These are phyloP conservation scores for Corrigiola litoralis DNA, from an alignment of 179 eudicot genomes.

Conservation along the genomic window DNA sequence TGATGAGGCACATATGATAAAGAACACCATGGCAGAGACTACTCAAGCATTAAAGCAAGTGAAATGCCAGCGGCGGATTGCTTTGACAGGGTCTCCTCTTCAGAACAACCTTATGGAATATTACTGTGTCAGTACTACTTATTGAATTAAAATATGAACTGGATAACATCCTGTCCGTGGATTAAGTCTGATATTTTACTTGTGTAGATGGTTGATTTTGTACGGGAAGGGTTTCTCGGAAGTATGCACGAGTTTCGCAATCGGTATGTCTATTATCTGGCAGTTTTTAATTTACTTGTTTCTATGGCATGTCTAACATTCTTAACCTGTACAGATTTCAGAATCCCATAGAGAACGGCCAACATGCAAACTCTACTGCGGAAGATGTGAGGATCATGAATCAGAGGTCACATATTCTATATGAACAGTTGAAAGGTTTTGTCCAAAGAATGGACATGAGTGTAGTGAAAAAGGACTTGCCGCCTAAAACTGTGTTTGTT, in stretches of 20 bases:
- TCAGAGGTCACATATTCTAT: slow-evolving; percentile 91
- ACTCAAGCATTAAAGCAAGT: slow-evolving; percentile 95
- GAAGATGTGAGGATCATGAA: slow-evolving; percentile 96
- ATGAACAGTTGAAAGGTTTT: slow-evolving; percentile 93
- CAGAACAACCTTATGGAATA: slow-evolving; percentile 99
- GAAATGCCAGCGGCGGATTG: slow-evolving; percentile 93
- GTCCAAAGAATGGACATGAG: slow-evolving; percentile 99
- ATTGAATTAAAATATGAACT: not conserved
- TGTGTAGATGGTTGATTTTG: slow-evolving; percentile 98
- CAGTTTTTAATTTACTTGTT: not conserved
- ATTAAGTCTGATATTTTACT: slow-evolving; percentile 1
- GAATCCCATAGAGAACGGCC: slow-evolving; percentile 97
- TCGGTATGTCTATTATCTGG: slow-evolving; percentile 50
- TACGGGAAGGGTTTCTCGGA: slow-evolving; percentile 96
- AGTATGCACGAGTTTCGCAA: slow-evolving; percentile 96
- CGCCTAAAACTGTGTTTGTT: slow-evolving; percentile 96
- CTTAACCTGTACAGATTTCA: slow-evolving; percentile 59
- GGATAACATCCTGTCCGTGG: not conserved
- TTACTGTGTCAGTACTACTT: slow-evolving; percentile 69
- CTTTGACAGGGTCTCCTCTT: slow-evolving; percentile 97
- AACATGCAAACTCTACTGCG: slow-evolving; percentile 88
- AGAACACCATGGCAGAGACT: slow-evolving; percentile 81
- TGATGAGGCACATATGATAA: slow-evolving; percentile 98
- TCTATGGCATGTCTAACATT: slow-evolving; percentile 11
- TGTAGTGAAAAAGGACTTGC: slow-evolving; percentile 91